Conservation (phyloP, 73 alveolate species). For the Breviolum minutum region DNA sequence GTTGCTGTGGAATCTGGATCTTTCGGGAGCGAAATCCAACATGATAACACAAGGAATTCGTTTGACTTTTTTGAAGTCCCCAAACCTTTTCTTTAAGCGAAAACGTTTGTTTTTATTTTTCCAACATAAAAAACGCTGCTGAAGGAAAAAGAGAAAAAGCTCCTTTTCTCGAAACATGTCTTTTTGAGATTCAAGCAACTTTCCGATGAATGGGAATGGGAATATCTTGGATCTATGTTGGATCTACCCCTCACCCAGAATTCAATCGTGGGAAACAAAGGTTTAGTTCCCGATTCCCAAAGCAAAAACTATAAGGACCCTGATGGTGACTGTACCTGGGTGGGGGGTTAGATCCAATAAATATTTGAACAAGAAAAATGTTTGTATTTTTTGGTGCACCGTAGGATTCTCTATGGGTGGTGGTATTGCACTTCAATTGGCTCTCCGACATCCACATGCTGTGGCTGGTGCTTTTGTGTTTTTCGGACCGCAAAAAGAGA, state of each 20-base stretch:
- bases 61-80: too few species aligned
- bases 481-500: neutral
- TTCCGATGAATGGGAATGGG: neutral
- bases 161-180: neutral
- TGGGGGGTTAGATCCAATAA: too few species aligned
- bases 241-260: too few species aligned
- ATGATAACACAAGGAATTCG: neutral
- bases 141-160: neutral
- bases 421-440: slow-evolving; percentile 71
- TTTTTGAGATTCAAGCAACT: too few species aligned
- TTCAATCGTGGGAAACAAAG: neutral
- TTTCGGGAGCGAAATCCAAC: neutral
- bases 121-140: too few species aligned
- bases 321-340: too few species aligned
- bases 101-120: too few species aligned
- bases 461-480: slow-evolving; percentile 60
- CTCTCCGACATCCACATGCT: slow-evolving; percentile 37
- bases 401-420: slow-evolving; percentile 93
- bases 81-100: too few species aligned
- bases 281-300: too few species aligned
- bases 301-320: too few species aligned
- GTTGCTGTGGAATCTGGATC: too few species aligned
- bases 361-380: neutral
- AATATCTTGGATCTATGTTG: neutral
- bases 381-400: neutral